Evolutionary conservation across 345 rosid genomes (phyloP), one percentile per base, ranked within the genome.

Genomic region (Hypericum perforatum): DNA sequence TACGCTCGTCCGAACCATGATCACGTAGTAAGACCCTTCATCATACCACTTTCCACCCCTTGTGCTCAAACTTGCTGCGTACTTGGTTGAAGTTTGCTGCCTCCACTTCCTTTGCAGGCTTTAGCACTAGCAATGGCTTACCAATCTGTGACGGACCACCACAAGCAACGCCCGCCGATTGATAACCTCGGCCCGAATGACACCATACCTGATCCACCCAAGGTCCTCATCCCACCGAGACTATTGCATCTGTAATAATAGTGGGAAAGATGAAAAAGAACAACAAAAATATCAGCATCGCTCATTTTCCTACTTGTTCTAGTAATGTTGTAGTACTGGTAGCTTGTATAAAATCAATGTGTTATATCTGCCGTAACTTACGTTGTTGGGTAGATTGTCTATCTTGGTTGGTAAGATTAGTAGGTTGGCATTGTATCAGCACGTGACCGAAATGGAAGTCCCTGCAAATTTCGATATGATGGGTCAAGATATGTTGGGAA

Each of bases 71-170:
- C 10, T 38, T 5, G 52, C 44, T 15, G 16, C 9, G 8, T 15
- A 22, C 37, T n/a, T 8, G n/a, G 10, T 3, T 22, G 12, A 6
- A 9, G 11, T 7, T 14, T 12, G 8, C n/a, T 52, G 42, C 7
- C 0, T 7, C 5, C 29, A 7, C 11, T 43, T 7, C 32, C 9
- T 38, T 10, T 54, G 65, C 66, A 89, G 94, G 97, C 89, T 45
- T 74, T 90, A 57, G 95, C 95, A 53, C 69, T 90, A 70, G 90
- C 90, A 52, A 86, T 90, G 78, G 95, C 85, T 12, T 86, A 82
- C 74, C 94, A 82, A 64, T 86, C 83, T 0, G 82, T 66, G 37
- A 84, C 90, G 2, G 63, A 82, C 57, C 84, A 73, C 61, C 95
- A 84, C 53, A 86, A 73, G 78, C 84, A 70, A 63, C 82, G 78